Percentiles rank a stretch among this genome's conserved stretches.
Conservation (phyloP, 2,329 filamentous ascomycete genomes). For the Sclerotinia nivalis region DNA sequence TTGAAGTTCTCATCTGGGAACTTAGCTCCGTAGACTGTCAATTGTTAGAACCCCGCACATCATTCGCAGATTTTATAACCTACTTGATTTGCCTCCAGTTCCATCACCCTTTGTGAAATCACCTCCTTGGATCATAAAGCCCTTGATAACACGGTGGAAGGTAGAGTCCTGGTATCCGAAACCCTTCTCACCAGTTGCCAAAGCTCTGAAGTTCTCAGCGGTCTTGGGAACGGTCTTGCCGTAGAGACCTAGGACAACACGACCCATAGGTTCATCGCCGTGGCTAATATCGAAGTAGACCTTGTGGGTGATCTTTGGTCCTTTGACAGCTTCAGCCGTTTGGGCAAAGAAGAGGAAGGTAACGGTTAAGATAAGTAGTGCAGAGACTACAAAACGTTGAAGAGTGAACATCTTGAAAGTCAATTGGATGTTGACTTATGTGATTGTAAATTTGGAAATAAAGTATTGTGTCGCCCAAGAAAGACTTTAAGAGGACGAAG, state of each 20-base stretch:
- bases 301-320: slow-evolving; percentile 95
- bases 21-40: slow-evolving; percentile 75
- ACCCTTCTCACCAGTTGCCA: slow-evolving; percentile 73
- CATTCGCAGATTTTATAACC: slow-evolving; percentile 40
- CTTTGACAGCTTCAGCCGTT: slow-evolving; percentile 72
- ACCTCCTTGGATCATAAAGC: slow-evolving; percentile 90
- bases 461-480: background rate
- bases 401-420: slow-evolving; percentile 69
- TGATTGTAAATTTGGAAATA: slow-evolving; percentile 16
- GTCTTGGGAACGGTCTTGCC: slow-evolving; percentile 84
- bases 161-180: slow-evolving; percentile 27
- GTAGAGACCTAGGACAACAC: slow-evolving; percentile 80
- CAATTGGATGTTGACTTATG: slow-evolving; percentile 32
- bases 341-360: slow-evolving; percentile 75
- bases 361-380: slow-evolving; percentile 75
- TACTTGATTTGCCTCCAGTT: slow-evolving; percentile 83
- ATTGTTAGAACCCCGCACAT: slow-evolving; percentile 27
- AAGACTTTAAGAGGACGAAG: background rate
- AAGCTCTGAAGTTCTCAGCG: slow-evolving; percentile 71
- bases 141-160: slow-evolving; percentile 89
- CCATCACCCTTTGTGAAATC: slow-evolving; percentile 83
- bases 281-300: slow-evolving; percentile 85
- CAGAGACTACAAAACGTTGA: slow-evolving; percentile 68
- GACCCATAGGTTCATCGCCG: slow-evolving; percentile 71
- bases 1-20: slow-evolving; percentile 94